These are phyloP conservation scores for Suillus brevipes DNA, from an alignment of 768 basidiomycete genomes.

Conservation along the genomic window DNA sequence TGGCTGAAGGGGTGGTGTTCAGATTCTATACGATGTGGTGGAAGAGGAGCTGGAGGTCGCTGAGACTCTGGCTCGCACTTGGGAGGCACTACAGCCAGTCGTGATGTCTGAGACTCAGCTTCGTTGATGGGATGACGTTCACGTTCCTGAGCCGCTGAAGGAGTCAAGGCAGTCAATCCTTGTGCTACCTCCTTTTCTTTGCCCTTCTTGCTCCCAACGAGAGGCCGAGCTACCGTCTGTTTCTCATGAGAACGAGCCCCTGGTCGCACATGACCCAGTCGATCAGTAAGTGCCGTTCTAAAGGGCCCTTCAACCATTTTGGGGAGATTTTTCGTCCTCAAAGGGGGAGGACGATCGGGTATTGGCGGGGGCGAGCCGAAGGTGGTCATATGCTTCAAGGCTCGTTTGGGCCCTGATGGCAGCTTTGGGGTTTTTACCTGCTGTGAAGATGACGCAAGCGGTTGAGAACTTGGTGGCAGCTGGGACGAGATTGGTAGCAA, in stretches of 20 bases:
- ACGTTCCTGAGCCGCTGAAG: neutral
- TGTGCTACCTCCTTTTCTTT: neutral
- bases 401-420: neutral
- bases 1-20: constrained; percentile 16
- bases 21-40: neutral
- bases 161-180: neutral
- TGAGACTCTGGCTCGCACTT: neutral
- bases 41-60: neutral
- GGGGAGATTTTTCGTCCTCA: neutral
- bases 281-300: neutral
- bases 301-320: constrained; percentile 1
- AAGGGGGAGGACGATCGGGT: neutral
- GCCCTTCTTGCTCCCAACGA: neutral
- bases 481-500: neutral
- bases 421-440: neutral
- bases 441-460: neutral
- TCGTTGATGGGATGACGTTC: neutral
- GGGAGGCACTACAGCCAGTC: neutral
- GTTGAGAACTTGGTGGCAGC: neutral
- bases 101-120: neutral
- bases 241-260: neutral
- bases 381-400: neutral
- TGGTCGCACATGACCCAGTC: neutral
- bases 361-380: neutral
- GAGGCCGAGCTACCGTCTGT: neutral